These are phyloP conservation scores for Pseudogymnoascus verrucosus DNA, from an alignment of 2,329 filamentous ascomycete species.

Conservation along the genomic window DNA sequence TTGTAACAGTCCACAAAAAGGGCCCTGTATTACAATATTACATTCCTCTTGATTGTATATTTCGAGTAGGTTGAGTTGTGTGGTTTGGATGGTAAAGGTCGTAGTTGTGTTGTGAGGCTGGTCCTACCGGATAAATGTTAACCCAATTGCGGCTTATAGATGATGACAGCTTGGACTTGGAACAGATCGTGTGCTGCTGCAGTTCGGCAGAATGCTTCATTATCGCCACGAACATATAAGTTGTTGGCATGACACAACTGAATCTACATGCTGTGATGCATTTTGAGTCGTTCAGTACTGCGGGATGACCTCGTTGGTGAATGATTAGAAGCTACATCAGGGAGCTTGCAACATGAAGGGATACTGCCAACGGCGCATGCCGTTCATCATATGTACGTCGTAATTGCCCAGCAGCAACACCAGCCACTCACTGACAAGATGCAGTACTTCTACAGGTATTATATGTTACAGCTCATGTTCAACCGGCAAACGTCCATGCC, in stretches of 20 bases:
- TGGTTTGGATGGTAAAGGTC: not conserved
- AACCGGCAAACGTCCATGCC: not conserved
- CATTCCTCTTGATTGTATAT: not conserved
- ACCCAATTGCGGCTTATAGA: constrained; percentile 6
- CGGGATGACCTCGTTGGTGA: constrained; percentile 4
- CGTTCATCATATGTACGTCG: constrained; percentile 26
- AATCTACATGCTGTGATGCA: not conserved
- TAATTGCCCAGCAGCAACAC: not conserved
- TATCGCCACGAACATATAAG: not conserved
- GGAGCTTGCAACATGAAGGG: constrained; percentile 24
- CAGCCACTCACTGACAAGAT: not conserved
- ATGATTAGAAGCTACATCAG: not conserved
- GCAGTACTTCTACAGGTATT: constrained; percentile 19
- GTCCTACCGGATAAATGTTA: constrained; percentile 2
- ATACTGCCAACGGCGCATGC: constrained; percentile 23
- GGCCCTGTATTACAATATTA: not conserved
- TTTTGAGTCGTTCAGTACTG: constrained; percentile 1
- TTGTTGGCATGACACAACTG: constrained; percentile 2
- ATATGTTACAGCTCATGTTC: constrained; percentile 16
- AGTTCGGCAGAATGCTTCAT: not conserved
- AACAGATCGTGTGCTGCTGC: constrained; percentile 1
- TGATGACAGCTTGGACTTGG: constrained; percentile 11
- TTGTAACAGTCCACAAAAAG: not conserved
- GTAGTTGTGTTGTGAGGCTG: not conserved
- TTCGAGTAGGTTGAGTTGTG: not conserved